A percentile compares a stretch with the other conserved stretches of the same genome.
phyloP scores from a whole-genome alignment of 2,329 filamentous ascomycete genomes.

The Aspergillus sp. region DNA sequence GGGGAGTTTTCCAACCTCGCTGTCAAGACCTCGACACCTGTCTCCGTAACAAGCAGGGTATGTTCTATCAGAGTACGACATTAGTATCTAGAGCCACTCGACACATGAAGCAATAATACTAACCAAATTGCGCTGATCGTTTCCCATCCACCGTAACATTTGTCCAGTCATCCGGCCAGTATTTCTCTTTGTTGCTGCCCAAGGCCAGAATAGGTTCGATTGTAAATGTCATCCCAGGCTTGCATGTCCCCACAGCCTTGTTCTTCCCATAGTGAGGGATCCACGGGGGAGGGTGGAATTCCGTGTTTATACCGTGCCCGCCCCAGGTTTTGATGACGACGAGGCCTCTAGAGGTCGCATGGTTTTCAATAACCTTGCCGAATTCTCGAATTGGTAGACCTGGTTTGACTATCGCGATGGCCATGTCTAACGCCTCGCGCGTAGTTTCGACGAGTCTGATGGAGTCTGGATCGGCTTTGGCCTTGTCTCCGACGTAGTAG shows the following conservation, averaged over 20 bases:
- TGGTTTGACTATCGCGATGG: constrained; percentile 86
- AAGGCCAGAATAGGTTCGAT: constrained; percentile 95
- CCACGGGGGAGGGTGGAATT: constrained; percentile 89
- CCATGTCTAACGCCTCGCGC: constrained; percentile 78
- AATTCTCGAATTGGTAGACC: constrained; percentile 85
- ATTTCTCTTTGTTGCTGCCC: constrained; percentile 82
- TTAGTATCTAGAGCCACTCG: constrained; percentile 15
- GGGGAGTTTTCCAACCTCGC: constrained; percentile 70
- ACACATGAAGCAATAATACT: constrained; percentile 4
- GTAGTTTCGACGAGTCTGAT: constrained; percentile 85
- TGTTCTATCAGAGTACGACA: constrained; percentile 57
- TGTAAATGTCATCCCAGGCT: constrained; percentile 93
- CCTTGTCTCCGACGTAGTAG: constrained; percentile 87
- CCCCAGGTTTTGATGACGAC: constrained; percentile 89
- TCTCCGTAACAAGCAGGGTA: constrained; percentile 77
- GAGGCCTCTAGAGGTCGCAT: constrained; percentile 77
- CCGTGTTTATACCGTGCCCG: constrained; percentile 84
- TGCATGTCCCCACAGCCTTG: constrained; percentile 87
- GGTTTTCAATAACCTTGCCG: constrained; percentile 83
- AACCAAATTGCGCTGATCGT: constrained; percentile 81
- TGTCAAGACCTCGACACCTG: constrained; percentile 76
- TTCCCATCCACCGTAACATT: constrained; percentile 86
- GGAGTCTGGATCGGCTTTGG: constrained; percentile 76
- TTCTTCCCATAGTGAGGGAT: constrained; percentile 95
- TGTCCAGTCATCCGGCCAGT: constrained; percentile 97